Evolutionary conservation across 495 filamentous ascomycete genomes (phyloP).

Genomic region (Xylaria nigripes): DNA sequence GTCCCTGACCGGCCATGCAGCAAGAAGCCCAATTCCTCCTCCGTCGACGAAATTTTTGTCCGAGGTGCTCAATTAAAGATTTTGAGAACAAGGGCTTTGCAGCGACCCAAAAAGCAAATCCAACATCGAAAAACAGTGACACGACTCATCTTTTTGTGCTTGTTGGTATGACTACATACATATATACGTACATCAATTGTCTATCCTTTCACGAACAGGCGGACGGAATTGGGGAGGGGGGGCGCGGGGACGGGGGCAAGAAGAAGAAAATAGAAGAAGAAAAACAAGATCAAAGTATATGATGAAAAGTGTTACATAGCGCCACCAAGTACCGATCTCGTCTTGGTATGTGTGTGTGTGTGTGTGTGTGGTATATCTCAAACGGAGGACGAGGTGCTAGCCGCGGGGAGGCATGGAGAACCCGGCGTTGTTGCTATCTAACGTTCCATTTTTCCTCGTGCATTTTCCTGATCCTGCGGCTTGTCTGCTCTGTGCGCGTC

Average conservation of each 20-base stretch:
- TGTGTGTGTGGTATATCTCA: conserved; percentile 1
- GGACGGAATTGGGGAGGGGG: background rate
- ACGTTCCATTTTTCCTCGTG: background rate
- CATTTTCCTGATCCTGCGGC: background rate
- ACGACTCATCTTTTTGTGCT: background rate
- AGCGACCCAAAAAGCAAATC: conserved; percentile 7
- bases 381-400: background rate
- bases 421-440: background rate
- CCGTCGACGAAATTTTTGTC: background rate
- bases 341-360: too few relatives aligned
- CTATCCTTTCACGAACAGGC: background rate
- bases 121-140: too few relatives aligned
- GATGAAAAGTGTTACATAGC: background rate
- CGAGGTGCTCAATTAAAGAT: background rate
- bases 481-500: too few relatives aligned
- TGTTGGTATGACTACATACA: background rate
- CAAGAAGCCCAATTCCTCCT: too few relatives aligned
- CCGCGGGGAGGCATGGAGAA: background rate
- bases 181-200: too few relatives aligned
- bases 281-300: background rate
- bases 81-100: background rate
- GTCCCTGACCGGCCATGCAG: too few relatives aligned
- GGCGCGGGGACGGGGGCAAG: background rate
- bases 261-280: background rate
- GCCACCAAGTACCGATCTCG: background rate